Evolutionary conservation across 768 basidiomycete species (phyloP).

Genomic region (Leccinellum luteum): DNA sequence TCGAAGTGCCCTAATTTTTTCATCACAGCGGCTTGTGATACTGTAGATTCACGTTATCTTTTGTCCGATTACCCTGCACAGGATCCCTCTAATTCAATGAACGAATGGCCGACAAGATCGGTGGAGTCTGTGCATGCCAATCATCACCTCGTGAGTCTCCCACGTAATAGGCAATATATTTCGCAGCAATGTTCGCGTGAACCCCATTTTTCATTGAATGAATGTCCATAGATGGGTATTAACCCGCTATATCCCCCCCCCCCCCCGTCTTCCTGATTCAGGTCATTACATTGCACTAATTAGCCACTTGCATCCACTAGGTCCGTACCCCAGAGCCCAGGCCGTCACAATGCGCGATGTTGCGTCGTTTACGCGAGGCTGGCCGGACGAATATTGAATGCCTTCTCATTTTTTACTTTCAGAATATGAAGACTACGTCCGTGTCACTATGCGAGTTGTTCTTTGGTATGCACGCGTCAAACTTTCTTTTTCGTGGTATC

Average conservation of each 20-base stretch:
- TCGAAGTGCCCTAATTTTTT: background rate
- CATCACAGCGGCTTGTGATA: too few species aligned
- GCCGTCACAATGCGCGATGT: background rate
- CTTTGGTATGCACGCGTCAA: background rate
- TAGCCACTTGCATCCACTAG: background rate
- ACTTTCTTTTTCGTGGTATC: conserved; percentile 1
- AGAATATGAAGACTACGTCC: background rate
- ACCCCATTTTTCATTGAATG: background rate
- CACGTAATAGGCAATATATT: background rate
- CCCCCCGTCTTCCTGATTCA: too few species aligned
- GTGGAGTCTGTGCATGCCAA: conserved; percentile 6
- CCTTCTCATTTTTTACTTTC: background rate
- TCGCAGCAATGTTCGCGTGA: background rate
- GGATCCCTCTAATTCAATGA: background rate
- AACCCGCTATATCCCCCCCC: background rate
- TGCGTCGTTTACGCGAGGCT: background rate
- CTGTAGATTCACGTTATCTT: too few species aligned
- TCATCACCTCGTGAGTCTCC: background rate
- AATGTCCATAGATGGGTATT: background rate
- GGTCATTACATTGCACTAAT: too few species aligned
- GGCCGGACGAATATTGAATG: background rate
- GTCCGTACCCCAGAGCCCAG: background rate
- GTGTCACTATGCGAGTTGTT: background rate
- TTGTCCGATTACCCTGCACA: background rate
- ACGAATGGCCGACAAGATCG: conserved; percentile 7